Conservation (phyloP, 352 stramenopile genomes). For the Phytophthora pini region DNA sequence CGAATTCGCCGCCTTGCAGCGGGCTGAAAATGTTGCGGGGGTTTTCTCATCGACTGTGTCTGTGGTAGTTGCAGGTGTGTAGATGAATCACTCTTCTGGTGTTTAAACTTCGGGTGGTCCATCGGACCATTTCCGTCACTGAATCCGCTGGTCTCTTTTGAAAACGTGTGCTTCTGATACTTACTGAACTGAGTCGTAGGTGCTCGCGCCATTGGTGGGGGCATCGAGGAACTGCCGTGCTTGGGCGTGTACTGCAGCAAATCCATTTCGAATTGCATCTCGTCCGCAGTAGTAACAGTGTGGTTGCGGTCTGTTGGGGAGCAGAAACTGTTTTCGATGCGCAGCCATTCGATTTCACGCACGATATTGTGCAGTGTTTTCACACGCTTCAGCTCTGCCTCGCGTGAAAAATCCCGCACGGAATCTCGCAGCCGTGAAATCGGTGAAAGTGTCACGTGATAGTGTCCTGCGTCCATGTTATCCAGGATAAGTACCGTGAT, state of each 20-base stretch:
- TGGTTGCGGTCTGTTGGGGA: constrained; percentile 80
- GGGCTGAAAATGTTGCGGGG: constrained; percentile 42
- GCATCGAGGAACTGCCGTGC: constrained; percentile 45
- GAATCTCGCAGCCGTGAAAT: constrained; percentile 77
- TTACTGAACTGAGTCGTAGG: constrained; percentile 40
- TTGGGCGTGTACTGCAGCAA: constrained; percentile 68
- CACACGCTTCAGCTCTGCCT: constrained; percentile 82
- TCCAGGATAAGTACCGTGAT: constrained; percentile 80
- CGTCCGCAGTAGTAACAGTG: constrained; percentile 49
- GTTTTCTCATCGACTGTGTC: constrained; percentile 35
- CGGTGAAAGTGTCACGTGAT: constrained; percentile 85
- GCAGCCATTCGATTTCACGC: constrained; percentile 84
- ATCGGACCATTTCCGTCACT: constrained; percentile 15
- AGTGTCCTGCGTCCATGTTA: constrained; percentile 88
- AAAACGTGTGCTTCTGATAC: constrained; percentile 46
- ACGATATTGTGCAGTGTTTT: constrained; percentile 84
- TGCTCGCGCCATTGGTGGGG: constrained; percentile 38
- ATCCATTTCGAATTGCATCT: constrained; percentile 67
- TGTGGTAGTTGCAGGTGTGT: constrained; percentile 26
- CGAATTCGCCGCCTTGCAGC: constrained; percentile 68
- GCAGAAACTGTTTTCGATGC: constrained; percentile 86
- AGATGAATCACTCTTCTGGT: constrained; percentile 53
- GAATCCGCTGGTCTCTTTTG: constrained; percentile 29
- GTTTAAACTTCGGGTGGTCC: constrained; percentile 42
- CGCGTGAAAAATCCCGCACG: constrained; percentile 68